Evolutionary conservation across 140 eudicot species (phyloP).

Genomic region (Senecio squalidus): DNA sequence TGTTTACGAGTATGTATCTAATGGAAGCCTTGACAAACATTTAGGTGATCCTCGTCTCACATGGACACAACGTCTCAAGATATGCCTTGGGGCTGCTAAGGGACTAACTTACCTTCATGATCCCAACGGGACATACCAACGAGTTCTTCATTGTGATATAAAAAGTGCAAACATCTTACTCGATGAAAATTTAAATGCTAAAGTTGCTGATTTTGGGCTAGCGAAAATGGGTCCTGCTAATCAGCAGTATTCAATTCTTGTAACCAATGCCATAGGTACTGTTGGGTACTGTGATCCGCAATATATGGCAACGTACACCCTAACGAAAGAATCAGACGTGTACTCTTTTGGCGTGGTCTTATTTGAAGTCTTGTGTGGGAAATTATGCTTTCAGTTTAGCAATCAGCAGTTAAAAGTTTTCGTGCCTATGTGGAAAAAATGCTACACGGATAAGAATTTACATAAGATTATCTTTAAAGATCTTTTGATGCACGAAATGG

Average conservation of each 20-base stretch:
- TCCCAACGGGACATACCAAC: slow-evolving; percentile 4
- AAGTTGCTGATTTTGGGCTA: slow-evolving; percentile 11
- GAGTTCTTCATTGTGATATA: slow-evolving; percentile 11
- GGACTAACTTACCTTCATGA: slow-evolving; percentile 16
- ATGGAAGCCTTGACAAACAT: slow-evolving; percentile 6
- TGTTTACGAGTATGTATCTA: background rate
- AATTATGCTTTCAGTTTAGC: background rate
- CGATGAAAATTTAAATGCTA: background rate
- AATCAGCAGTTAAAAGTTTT: background rate
- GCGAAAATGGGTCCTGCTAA: slow-evolving; percentile 12
- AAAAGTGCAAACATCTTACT: slow-evolving; percentile 15
- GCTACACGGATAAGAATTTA: background rate
- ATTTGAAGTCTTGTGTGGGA: slow-evolving; percentile 19
- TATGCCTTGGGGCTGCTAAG: slow-evolving; percentile 5
- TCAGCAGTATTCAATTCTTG: background rate
- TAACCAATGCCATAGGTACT: slow-evolving; percentile 1
- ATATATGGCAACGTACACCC: background rate
- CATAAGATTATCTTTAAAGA: slow-evolving; percentile 1
- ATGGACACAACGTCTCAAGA: slow-evolving; percentile 2
- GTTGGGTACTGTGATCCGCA: slow-evolving; percentile 2
- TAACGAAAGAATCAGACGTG: slow-evolving; percentile 4
- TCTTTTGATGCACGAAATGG: background rate
- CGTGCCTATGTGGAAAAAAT: slow-evolving; percentile 5
- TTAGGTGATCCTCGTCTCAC: background rate
- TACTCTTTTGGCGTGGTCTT: slow-evolving; percentile 22